phyloP scores from a whole-genome alignment of 495 filamentous ascomycete genomes.

The Xylaria palmicola region DNA sequence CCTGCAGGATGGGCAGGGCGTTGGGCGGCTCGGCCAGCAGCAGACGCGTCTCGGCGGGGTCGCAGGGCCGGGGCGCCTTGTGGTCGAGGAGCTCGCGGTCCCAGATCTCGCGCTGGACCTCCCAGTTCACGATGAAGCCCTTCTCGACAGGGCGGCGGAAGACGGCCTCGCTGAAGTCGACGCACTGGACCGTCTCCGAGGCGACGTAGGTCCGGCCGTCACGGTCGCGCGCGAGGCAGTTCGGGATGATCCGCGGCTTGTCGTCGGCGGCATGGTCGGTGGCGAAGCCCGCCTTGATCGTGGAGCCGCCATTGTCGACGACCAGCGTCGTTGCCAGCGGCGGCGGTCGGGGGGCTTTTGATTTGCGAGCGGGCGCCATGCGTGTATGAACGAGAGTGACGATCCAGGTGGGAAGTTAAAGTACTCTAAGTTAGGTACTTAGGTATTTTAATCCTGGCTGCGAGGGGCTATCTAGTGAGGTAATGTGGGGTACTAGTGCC shows the following conservation, averaged over 20 bases:
- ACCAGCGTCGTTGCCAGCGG: constrained; percentile 71
- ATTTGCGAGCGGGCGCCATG: constrained; percentile 49
- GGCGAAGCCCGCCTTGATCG: constrained; percentile 88
- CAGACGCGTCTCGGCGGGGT: constrained; percentile 77
- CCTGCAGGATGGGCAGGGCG: constrained; percentile 72
- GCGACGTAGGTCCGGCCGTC: constrained; percentile 76
- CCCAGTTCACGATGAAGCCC: constrained; percentile 95
- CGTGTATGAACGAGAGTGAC: too few relatives aligned
- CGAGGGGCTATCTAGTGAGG: too few relatives aligned
- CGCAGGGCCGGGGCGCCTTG: constrained; percentile 63
- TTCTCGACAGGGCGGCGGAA: constrained; percentile 93
- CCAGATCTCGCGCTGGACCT: constrained; percentile 94
- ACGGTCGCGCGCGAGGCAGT: constrained; percentile 82
- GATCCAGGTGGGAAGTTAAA: too few relatives aligned
- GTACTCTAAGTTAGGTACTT: too few relatives aligned
- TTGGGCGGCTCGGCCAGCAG: constrained; percentile 92
- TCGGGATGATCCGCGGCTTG: constrained; percentile 73
- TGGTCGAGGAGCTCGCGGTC: constrained; percentile 83
- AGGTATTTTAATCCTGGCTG: too few relatives aligned
- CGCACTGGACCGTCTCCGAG: constrained; percentile 75
- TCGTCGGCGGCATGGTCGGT: constrained; percentile 39
- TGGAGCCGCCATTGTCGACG: constrained; percentile 91
- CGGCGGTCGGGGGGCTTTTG: constrained; percentile 39
- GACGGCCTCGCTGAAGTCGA: constrained; percentile 83
- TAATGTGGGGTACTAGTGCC: too few relatives aligned